phyloP scores from a whole-genome alignment of 352 stramenopile species.

The Phytophthora tentaculata region DNA sequence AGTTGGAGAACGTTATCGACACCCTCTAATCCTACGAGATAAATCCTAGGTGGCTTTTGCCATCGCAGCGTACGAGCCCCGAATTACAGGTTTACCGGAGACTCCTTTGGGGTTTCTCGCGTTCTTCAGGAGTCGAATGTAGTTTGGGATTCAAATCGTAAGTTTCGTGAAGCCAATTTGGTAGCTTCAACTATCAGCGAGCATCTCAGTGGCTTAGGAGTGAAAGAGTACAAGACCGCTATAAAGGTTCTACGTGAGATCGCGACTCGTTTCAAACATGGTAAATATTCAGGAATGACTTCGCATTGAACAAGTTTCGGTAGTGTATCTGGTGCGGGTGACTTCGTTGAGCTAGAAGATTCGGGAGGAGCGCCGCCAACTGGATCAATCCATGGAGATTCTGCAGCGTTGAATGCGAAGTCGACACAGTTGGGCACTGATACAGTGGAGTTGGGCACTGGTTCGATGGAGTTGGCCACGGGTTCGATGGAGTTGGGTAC shows the following conservation, averaged over 20 bases:
- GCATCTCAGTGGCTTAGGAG: neutral
- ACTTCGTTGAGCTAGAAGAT: no score
- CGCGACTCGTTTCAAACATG: neutral
- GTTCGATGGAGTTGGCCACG: neutral
- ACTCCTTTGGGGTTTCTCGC: neutral
- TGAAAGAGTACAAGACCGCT: neutral
- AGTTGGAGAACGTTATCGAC: neutral
- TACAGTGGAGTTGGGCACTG: neutral
- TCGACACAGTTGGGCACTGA: neutral
- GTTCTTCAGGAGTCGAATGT: neutral
- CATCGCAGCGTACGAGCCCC: neutral
- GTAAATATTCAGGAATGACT: neutral
- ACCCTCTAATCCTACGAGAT: neutral
- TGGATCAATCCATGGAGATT: no score
- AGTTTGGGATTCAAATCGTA: neutral
- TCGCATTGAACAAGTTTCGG: neutral
- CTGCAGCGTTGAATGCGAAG: no score
- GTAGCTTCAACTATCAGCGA: neutral
- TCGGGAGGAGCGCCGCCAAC: no score
- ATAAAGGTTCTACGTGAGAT: neutral
- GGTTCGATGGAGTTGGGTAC: no score
- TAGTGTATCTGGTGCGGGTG: no score
- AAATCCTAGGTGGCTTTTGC: neutral
- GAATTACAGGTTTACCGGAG: neutral
- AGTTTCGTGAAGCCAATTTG: neutral